phyloP scores from a whole-genome alignment of 2,329 filamentous ascomycete genomes.

The Cladosporium phlei region DNA sequence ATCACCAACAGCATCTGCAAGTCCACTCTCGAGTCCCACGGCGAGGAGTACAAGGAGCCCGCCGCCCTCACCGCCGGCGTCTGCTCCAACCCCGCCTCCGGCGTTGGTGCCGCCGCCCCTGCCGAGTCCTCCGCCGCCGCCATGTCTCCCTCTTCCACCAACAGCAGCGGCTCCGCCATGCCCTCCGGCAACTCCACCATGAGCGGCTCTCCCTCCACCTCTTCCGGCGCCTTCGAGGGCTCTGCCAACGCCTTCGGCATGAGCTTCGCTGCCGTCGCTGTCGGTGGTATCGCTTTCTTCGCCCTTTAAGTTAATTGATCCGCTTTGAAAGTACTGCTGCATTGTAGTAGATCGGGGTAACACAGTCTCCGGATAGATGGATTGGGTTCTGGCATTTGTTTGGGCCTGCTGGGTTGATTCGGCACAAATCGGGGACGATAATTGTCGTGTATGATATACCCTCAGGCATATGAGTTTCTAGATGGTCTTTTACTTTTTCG shows the following conservation, averaged over 20 bases:
- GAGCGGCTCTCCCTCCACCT: constrained; percentile 14
- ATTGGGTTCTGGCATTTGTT: no score
- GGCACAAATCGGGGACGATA: no score
- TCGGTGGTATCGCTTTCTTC: constrained; percentile 7
- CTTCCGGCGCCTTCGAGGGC: constrained; percentile 8
- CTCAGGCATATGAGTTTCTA: no score
- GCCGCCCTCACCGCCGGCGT: constrained; percentile 16
- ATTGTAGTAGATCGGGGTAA: no score
- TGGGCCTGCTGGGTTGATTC: no score
- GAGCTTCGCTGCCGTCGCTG: constrained; percentile 8
- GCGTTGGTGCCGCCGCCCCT: constrained; percentile 4
- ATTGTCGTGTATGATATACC: no score
- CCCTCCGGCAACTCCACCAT: constrained; percentile 27
- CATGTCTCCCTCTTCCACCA: no score
- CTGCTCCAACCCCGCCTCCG: constrained; percentile 13
- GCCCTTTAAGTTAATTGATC: constrained; percentile 5
- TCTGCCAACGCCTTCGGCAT: neutral
- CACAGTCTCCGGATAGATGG: no score
- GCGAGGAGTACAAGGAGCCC: constrained; percentile 17
- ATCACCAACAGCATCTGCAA: constrained; percentile 22
- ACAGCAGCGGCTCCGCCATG: constrained; percentile 16
- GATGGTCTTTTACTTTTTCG: no score
- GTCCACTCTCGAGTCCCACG: constrained; percentile 18
- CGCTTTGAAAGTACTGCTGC: no score
- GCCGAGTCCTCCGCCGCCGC: constrained; percentile 1